A percentile compares a stretch with the other conserved stretches of the same genome.
phyloP scores from a whole-genome alignment of 2,329 filamentous ascomycete species.

The Sporothrix dimorphospora region DNA sequence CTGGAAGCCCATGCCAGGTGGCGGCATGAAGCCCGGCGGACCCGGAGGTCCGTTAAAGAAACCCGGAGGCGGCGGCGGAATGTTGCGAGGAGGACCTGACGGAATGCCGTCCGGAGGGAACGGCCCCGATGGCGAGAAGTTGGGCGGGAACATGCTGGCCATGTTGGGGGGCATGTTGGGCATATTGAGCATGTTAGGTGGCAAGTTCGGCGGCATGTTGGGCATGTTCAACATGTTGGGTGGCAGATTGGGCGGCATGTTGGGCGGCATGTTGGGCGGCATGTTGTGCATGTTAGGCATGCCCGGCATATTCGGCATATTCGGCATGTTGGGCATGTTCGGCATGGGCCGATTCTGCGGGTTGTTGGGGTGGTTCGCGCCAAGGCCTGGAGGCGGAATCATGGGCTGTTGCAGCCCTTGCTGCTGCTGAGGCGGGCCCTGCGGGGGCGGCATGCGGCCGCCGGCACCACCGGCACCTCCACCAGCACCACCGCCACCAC shows the following conservation, averaged over 20 bases:
- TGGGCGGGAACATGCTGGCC: constrained; percentile 54
- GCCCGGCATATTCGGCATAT: constrained; percentile 22
- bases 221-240: constrained; percentile 31
- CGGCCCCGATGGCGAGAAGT: constrained; percentile 54
- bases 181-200: constrained; percentile 28
- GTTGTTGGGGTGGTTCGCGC: constrained; percentile 41
- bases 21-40: constrained; percentile 57
- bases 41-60: constrained; percentile 49
- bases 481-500: constrained; percentile 43
- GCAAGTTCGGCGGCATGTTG: constrained; percentile 30
- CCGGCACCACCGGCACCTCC: constrained; percentile 44
- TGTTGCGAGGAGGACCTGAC: constrained; percentile 55
- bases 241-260: constrained; percentile 27
- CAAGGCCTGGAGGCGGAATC: constrained; percentile 61
- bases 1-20: constrained; percentile 60
- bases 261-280: constrained; percentile 20
- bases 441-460: constrained; percentile 47
- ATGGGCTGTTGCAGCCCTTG: constrained; percentile 52
- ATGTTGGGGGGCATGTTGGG: constrained; percentile 28
- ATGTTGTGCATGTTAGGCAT: constrained; percentile 35
- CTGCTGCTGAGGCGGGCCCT: constrained; percentile 39
- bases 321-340: constrained; percentile 28
- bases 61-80: constrained; percentile 61
- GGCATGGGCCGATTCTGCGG: constrained; percentile 53
- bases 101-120: constrained; percentile 54